Evolutionary conservation across 1,284 basidiomycete genomes (phyloP).

Genomic region (Ustilago lituana): DNA sequence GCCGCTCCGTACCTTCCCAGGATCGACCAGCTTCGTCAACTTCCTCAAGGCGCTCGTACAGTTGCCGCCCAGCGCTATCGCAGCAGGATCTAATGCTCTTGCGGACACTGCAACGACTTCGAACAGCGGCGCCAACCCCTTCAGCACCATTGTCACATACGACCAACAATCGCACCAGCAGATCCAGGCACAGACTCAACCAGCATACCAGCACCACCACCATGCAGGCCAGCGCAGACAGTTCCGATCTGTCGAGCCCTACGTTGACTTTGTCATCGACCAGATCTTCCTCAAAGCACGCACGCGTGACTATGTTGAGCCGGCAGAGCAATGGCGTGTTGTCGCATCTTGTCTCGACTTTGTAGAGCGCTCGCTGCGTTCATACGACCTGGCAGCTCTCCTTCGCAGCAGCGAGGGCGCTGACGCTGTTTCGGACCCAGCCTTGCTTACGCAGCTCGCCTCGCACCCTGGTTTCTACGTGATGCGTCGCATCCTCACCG

Average conservation of each 20-base stretch:
- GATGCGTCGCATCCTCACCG: constrained; percentile 80
- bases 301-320: constrained; percentile 77
- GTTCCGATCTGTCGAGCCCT: constrained; percentile 74
- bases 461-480: constrained; percentile 87
- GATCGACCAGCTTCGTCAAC: constrained; percentile 85
- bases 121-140: constrained; percentile 25
- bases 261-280: constrained; percentile 85
- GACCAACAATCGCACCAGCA: constrained; percentile 30
- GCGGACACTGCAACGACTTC: constrained; percentile 12
- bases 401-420: constrained; percentile 32
- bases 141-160: constrained; percentile 42
- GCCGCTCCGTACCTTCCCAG: constrained; percentile 80
- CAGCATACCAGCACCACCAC: constrained; percentile 23
- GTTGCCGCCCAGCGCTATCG: constrained; percentile 25
- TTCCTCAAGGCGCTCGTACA: constrained; percentile 77
- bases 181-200: constrained; percentile 21
- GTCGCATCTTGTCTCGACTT: constrained; percentile 86
- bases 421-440: constrained; percentile 54
- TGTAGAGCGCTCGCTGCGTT: constrained; percentile 82
- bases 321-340: constrained; percentile 84
- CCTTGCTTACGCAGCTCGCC: constrained; percentile 65
- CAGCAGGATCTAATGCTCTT: constrained; percentile 31
- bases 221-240: constrained; percentile 24
- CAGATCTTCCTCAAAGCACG: constrained; percentile 76
- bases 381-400: constrained; percentile 76